These are phyloP conservation scores for Pythium dissotocum DNA, from an alignment of 352 stramenopile species.

Conservation along the genomic window DNA sequence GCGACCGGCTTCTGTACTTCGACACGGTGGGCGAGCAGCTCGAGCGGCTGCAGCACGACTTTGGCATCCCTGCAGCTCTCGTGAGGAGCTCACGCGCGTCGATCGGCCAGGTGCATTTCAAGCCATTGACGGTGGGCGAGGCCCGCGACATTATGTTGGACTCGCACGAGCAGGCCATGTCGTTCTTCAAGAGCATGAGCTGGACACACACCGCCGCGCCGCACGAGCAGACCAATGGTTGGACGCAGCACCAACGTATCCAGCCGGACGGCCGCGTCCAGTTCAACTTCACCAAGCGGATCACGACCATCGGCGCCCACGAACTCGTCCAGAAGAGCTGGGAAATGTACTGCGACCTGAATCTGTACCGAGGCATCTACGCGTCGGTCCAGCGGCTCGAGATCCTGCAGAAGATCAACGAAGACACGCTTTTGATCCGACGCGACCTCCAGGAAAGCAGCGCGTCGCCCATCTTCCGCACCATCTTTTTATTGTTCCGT, in stretches of 20 bases:
- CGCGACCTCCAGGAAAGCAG: conserved; percentile 67
- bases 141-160: conserved; percentile 70
- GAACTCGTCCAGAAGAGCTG: conserved; percentile 75
- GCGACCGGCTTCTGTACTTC: conserved; percentile 52
- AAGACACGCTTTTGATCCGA: conserved; percentile 76
- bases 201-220: conserved; percentile 27
- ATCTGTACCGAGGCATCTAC: conserved; percentile 78
- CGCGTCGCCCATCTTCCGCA: conserved; percentile 67
- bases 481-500: conserved; percentile 73
- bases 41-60: conserved; percentile 66
- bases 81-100: conserved; percentile 32
- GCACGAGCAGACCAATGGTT: conserved; percentile 76
- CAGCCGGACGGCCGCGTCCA: conserved; percentile 61
- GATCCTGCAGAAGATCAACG: conserved; percentile 75
- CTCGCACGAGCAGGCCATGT: conserved; percentile 65
- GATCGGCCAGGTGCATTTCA: conserved; percentile 66
- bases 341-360: conserved; percentile 81
- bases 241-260: conserved; percentile 74
- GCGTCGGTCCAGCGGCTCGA: conserved; percentile 77
- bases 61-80: conserved; percentile 44
- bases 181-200: conserved; percentile 68
- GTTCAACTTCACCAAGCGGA: conserved; percentile 82
- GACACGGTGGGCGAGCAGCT: conserved; percentile 75
- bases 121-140: conserved; percentile 44
- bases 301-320: conserved; percentile 58